A percentile compares a stretch with the other conserved stretches of the same genome.
These are phyloP conservation scores for Solanum gracilifrons DNA, from an alignment of 257 asterid genomes.

Conservation along the genomic window DNA sequence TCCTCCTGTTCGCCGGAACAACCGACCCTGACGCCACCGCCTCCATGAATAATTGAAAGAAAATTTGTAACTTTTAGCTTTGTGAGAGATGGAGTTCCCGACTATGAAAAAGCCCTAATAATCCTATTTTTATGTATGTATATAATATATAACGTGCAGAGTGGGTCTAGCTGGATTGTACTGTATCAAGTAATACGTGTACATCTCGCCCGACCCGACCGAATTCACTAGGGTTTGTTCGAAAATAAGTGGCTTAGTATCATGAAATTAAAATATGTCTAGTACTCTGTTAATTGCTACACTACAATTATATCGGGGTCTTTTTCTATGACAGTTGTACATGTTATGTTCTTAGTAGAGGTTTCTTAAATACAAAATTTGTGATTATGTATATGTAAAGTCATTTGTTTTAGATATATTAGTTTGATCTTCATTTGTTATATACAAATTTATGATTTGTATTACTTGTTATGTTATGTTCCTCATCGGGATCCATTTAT, in stretches of 20 bases:
- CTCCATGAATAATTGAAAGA: conserved; percentile 22
- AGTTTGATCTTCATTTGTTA: too few relatives aligned
- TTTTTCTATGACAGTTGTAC: too few relatives aligned
- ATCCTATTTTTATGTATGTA: background rate
- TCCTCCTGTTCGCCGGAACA: conserved; percentile 26
- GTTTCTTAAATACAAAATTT: background rate
- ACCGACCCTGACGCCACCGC: conserved; percentile 39
- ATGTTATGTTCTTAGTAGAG: background rate
- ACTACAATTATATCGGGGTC: background rate
- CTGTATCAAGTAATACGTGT: background rate
- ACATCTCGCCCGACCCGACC: background rate
- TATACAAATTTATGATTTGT: background rate
- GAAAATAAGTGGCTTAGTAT: background rate
- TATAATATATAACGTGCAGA: background rate
- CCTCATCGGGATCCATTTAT: background rate
- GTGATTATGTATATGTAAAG: background rate
- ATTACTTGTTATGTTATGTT: background rate
- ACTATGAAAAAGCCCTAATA: background rate
- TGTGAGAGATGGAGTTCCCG: background rate
- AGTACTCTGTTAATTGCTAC: background rate
- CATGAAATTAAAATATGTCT: background rate
- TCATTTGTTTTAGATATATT: too few relatives aligned
- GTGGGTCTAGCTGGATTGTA: background rate
- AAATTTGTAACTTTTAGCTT: background rate
- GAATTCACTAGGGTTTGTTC: background rate